These are phyloP conservation scores for Ilex asprella DNA, from an alignment of 257 asterid species.

Conservation along the genomic window DNA sequence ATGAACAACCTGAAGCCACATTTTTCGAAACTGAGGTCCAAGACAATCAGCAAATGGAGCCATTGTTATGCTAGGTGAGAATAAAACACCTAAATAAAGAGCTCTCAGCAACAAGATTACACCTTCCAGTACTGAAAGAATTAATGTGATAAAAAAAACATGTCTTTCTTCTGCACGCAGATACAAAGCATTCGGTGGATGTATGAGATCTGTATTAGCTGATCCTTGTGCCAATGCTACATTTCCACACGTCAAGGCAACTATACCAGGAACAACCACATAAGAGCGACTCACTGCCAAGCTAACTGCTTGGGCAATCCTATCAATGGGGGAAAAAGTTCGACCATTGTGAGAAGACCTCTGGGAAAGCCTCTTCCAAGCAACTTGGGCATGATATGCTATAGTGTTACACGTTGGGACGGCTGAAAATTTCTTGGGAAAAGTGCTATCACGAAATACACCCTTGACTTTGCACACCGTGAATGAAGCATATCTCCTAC, in stretches of 20 bases:
- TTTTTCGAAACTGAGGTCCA: neutral
- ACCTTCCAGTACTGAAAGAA: neutral
- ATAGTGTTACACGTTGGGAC: neutral
- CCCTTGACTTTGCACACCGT: neutral
- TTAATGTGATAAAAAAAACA: neutral
- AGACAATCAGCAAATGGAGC: neutral
- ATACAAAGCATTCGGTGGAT: neutral
- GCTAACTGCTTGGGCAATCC: conserved; percentile 4
- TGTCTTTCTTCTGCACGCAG: conserved; percentile 2
- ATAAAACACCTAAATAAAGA: neutral
- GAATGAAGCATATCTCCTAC: neutral
- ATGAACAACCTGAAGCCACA: conserved; percentile 3
- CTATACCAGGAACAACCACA: neutral
- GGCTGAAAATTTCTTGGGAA: neutral
- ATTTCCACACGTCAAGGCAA: neutral
- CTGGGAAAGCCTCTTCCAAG: conserved; percentile 4
- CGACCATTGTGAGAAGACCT: neutral
- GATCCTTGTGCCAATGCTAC: conserved; percentile 1
- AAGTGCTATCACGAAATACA: neutral
- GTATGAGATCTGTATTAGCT: neutral
- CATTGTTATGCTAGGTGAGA: neutral
- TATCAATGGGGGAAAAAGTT: neutral
- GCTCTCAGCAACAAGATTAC: conserved; percentile 3
- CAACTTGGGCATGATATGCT: conserved; percentile 1
- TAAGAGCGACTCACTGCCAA: neutral